phyloP scores from a whole-genome alignment of 2,329 filamentous ascomycete genomes.

The Venturia pyrina region DNA sequence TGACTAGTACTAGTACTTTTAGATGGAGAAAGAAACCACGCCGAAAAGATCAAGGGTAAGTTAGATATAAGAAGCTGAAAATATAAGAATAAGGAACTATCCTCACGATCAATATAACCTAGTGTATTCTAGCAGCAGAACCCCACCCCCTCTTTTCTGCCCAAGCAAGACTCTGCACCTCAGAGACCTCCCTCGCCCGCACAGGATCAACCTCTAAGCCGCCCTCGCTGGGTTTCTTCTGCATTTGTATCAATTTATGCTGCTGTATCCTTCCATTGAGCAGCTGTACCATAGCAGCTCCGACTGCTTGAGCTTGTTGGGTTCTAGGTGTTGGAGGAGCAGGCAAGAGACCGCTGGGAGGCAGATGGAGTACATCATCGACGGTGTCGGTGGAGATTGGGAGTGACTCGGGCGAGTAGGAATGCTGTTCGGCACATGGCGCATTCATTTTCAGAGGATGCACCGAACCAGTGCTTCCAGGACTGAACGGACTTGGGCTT shows the following conservation, averaged over 20 bases:
- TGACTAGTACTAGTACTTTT: no score
- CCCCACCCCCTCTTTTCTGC: background rate
- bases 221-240: background rate
- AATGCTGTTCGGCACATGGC: background rate
- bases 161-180: background rate
- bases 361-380: background rate
- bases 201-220: background rate
- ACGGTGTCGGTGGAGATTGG: background rate
- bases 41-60: background rate
- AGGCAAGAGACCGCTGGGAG: background rate
- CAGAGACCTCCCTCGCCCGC: background rate
- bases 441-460: background rate
- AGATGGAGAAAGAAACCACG: background rate
- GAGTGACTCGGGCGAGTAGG: conserved; percentile 1
- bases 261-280: background rate
- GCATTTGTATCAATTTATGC: background rate
- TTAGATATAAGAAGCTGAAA: background rate
- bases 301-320: background rate
- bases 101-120: background rate
- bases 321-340: background rate
- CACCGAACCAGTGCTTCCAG: background rate
- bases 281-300: background rate
- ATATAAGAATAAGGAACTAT: background rate
- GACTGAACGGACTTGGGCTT: background rate
- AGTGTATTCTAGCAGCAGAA: background rate